Evolutionary conservation across 2,329 filamentous ascomycete genomes (phyloP).

Genomic region (Penicillium sp.): DNA sequence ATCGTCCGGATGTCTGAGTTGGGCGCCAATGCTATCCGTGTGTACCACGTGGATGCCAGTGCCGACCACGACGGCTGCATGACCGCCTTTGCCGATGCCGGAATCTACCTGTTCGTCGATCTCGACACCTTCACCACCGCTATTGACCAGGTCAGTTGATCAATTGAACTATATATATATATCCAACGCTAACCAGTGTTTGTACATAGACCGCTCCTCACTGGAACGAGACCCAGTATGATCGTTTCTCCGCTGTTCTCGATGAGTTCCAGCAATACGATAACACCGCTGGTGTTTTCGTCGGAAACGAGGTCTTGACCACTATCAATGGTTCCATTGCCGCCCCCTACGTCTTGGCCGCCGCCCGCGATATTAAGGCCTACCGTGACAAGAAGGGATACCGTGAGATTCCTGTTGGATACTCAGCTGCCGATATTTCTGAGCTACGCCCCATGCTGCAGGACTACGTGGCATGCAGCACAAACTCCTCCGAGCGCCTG

Average conservation of each 20-base stretch:
- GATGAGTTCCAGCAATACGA: constrained; percentile 75
- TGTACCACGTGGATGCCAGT: constrained; percentile 78
- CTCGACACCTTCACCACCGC: constrained; percentile 58
- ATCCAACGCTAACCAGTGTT: constrained; percentile 4
- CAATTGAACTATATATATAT: background rate
- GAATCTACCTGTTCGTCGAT: constrained; percentile 83
- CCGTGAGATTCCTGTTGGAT: constrained; percentile 79
- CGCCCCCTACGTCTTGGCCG: constrained; percentile 81
- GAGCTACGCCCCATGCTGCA: constrained; percentile 65
- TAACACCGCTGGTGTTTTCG: constrained; percentile 80
- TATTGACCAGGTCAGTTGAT: constrained; percentile 40
- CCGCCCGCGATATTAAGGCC: constrained; percentile 76
- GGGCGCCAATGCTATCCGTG: constrained; percentile 79
- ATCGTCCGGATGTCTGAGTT: constrained; percentile 74
- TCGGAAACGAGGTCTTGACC: constrained; percentile 79
- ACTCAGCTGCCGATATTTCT: constrained; percentile 82
- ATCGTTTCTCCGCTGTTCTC: constrained; percentile 69
- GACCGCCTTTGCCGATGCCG: constrained; percentile 72
- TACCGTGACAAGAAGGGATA: constrained; percentile 75
- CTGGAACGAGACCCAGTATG: constrained; percentile 73
- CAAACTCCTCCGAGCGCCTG: constrained; percentile 64
- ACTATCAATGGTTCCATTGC: constrained; percentile 56
- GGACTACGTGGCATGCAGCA: constrained; percentile 77
- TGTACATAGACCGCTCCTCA: constrained; percentile 54
- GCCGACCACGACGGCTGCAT: constrained; percentile 78